These are phyloP conservation scores for Leucocoprinus birnbaumii DNA, from an alignment of 768 basidiomycete species.

Conservation along the genomic window DNA sequence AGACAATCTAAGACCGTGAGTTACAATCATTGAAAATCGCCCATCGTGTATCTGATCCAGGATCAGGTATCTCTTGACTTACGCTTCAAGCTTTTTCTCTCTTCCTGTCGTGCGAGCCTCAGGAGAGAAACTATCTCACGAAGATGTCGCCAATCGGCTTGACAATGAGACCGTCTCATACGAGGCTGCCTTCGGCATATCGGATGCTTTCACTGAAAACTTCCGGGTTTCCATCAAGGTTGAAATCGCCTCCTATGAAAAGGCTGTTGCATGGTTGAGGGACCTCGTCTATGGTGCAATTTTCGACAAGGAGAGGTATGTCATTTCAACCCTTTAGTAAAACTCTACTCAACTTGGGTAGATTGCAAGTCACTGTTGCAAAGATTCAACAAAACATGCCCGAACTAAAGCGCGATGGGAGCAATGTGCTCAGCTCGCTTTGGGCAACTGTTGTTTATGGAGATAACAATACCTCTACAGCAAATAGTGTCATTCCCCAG, in stretches of 20 bases:
- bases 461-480: conserved; percentile 66
- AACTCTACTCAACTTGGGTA: conserved; percentile 24
- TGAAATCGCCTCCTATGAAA: conserved; percentile 74
- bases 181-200: conserved; percentile 64
- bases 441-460: conserved; percentile 65
- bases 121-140: conserved; percentile 74
- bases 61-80: conserved; percentile 69
- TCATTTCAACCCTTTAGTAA: background rate
- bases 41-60: background rate
- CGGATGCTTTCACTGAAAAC: conserved; percentile 67
- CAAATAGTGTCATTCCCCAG: conserved; percentile 67
- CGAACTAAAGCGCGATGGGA: conserved; percentile 87
- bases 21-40: conserved; percentile 5
- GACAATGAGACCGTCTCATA: conserved; percentile 92
- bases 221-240: conserved; percentile 82
- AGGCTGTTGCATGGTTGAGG: conserved; percentile 81
- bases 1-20: conserved; percentile 73
- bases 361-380: conserved; percentile 79
- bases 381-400: conserved; percentile 91
- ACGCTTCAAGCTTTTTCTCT: conserved; percentile 84
- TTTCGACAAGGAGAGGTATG: conserved; percentile 78
- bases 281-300: conserved; percentile 74
- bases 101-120: conserved; percentile 71
- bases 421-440: conserved; percentile 71
- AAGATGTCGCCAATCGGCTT: conserved; percentile 87